These are phyloP conservation scores for Lepidium campestre DNA, from an alignment of 441 rosid species.

Conservation along the genomic window DNA sequence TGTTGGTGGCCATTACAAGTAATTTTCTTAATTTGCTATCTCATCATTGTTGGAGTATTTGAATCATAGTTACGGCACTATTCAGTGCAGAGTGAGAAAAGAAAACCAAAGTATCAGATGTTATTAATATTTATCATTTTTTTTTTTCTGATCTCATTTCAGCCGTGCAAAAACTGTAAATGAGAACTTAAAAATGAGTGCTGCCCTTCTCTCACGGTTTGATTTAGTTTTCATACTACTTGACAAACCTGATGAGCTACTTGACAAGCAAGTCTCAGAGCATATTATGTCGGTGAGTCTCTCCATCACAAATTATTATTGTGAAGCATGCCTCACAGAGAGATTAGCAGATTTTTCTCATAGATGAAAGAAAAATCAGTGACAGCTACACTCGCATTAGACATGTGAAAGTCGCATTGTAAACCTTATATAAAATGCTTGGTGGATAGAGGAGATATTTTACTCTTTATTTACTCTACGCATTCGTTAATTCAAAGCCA, in stretches of 20 bases:
- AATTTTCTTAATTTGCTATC: constrained; percentile 28
- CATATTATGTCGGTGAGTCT: constrained; percentile 95
- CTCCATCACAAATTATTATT: constrained; percentile 21
- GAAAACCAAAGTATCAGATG: neutral
- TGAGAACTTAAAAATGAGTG: constrained; percentile 94
- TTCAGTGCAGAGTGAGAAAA: neutral
- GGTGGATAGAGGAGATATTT: neutral
- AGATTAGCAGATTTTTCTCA: neutral
- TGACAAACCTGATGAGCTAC: constrained; percentile 91
- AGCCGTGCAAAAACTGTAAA: constrained; percentile 99
- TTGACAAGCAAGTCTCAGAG: constrained; percentile 90
- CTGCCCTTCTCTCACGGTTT: constrained; percentile 94
- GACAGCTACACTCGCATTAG: neutral
- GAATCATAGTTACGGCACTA: neutral
- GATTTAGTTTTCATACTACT: constrained; percentile 97
- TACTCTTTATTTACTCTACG: neutral
- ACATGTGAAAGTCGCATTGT: neutral
- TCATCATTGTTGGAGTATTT: constrained; percentile 4
- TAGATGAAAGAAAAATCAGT: neutral
- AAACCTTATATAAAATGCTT: constrained; percentile 3
- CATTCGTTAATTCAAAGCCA: neutral
- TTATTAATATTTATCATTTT: constrained; percentile 12
- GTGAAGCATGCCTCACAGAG: constrained; percentile 11
- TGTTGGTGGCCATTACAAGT: constrained; percentile 98
- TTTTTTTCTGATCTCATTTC: constrained; percentile 41